Evolutionary conservation across 495 filamentous ascomycete species (phyloP).

Genomic region (Cercophora sp.): DNA sequence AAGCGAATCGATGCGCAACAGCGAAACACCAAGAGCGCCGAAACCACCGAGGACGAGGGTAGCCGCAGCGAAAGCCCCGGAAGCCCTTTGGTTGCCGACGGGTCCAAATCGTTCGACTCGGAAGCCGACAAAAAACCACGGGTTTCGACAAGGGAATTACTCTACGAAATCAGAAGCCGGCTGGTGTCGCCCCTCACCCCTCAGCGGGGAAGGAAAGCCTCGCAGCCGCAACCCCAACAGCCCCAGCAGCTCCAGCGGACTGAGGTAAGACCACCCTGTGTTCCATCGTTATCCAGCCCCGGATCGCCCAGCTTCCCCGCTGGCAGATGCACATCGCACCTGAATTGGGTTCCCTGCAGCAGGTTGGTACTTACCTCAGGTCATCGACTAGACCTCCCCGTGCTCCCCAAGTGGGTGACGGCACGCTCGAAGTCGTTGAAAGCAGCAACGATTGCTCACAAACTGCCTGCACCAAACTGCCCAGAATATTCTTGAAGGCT

Average conservation of each 20-base stretch:
- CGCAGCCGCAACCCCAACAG: slow-evolving; percentile 15
- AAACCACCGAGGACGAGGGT: slow-evolving; percentile 16
- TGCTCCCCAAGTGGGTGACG: too few species aligned
- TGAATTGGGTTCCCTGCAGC: too few species aligned
- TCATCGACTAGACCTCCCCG: too few species aligned
- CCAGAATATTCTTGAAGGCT: too few species aligned
- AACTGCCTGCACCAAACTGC: too few species aligned
- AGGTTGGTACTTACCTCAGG: too few species aligned
- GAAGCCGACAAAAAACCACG: slow-evolving; percentile 4
- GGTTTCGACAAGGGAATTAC: slow-evolving; percentile 24
- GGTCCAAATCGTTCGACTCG: not conserved
- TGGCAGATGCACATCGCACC: too few species aligned
- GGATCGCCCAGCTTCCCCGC: too few species aligned
- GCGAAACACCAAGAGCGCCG: slow-evolving; percentile 1
- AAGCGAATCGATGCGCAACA: slow-evolving; percentile 13
- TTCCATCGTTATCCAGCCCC: too few species aligned
- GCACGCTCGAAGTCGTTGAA: too few species aligned
- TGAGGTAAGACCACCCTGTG: too few species aligned
- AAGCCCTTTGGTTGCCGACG: not conserved
- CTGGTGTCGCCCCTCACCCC: slow-evolving; percentile 21
- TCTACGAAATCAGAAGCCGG: slow-evolving; percentile 30
- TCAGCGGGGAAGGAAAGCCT: slow-evolving; percentile 27
- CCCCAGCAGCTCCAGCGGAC: not conserved
- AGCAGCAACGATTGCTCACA: too few species aligned
- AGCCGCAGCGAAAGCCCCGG: not conserved